A percentile compares a stretch with the other conserved stretches of the same genome.
Conservation (phyloP, 495 filamentous ascomycete genomes). For the Hyaloscypha finlandica region DNA sequence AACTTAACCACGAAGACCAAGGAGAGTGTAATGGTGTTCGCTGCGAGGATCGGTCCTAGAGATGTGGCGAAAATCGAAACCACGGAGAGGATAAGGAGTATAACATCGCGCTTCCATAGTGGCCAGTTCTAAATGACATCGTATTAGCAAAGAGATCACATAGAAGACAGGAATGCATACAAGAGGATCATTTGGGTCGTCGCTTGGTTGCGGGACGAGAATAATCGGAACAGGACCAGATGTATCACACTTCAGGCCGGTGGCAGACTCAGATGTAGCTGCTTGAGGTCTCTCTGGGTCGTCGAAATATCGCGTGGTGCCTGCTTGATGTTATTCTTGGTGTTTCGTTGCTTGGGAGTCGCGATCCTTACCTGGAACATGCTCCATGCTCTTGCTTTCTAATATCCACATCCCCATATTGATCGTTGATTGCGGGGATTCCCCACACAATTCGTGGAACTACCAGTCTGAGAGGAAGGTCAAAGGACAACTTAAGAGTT, state of each 20-base stretch:
- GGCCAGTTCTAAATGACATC: conserved; percentile 74
- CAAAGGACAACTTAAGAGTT: neutral
- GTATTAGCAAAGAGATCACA: conserved; percentile 2
- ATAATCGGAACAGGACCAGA: conserved; percentile 68
- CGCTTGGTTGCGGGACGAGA: conserved; percentile 70
- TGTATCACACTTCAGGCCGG: conserved; percentile 69
- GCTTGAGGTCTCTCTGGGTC: conserved; percentile 48
- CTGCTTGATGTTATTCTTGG: conserved; percentile 37
- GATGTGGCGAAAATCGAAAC: conserved; percentile 79
- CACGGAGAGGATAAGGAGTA: conserved; percentile 74
- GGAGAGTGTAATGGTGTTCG: conserved; percentile 75
- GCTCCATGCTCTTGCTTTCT: conserved; percentile 42
- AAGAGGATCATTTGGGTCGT: conserved; percentile 71
- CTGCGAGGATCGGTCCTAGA: conserved; percentile 81
- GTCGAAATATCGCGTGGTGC: conserved; percentile 67
- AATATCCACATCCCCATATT: conserved; percentile 84
- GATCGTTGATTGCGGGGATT: conserved; percentile 20
- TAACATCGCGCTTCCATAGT: conserved; percentile 80
- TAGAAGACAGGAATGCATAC: conserved; percentile 40
- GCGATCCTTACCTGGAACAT: conserved; percentile 23
- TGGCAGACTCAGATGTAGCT: conserved; percentile 39
- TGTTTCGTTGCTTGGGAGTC: conserved; percentile 38
- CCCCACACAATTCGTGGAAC: neutral
- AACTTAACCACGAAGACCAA: conserved; percentile 59
- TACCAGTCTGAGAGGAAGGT: conserved; percentile 4